Base-by-base conservation (phyloP, 1,284 basidiomycete species). In the Sporisorium graminicola region DNA sequence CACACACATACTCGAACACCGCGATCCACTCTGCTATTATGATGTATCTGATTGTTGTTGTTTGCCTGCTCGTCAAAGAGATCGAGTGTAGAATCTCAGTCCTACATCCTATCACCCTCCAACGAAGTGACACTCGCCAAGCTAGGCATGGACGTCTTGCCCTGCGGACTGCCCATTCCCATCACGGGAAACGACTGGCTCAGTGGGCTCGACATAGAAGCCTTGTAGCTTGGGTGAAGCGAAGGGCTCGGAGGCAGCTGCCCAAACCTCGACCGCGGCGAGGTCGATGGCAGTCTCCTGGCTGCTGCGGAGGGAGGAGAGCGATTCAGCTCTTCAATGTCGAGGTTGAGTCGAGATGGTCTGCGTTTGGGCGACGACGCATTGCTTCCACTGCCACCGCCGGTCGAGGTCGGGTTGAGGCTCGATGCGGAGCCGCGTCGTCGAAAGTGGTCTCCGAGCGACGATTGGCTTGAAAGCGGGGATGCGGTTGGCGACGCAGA, bases 211-310 rank as follows among this genome's bases (percentile, higher is more conserved):
- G 56, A 63, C 29, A 60, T 37, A 7, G 57, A 40, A 12, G 65
- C 47, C 47, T 67, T 73, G 47, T 67, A 73, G 44, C 57, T 73
- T 35, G 70, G 56, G 31, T 67, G 70, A n/a, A 73, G 37, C 20
- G 56, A 63, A 13, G 70, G 65, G 18, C 51, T 51, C 8, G 70
- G 70, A 8, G 65, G 70, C 31, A 67, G 44, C 53, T 64, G 64
- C 16, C 57, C 60, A n/a, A 73, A 73, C 13, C 70, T 51, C 35
- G 37, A n/a, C 49, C 58, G 60, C 2, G 70, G 65, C 26, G 65
- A 67, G 0, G 56, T 64, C 18, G 57, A 57, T 3, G 64, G 60
- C 47, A 73, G 33, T 35, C 65, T 62, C 14, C 49, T 31, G 14
- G 20, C n/a, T 18, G 66, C 51, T n/a, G 40, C 24, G 20, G 43